A percentile compares a stretch with the other conserved stretches of the same genome.
Evolutionary conservation across 1,139 yeast species (phyloP).

Genomic region (Williopsis jadinii): DNA sequence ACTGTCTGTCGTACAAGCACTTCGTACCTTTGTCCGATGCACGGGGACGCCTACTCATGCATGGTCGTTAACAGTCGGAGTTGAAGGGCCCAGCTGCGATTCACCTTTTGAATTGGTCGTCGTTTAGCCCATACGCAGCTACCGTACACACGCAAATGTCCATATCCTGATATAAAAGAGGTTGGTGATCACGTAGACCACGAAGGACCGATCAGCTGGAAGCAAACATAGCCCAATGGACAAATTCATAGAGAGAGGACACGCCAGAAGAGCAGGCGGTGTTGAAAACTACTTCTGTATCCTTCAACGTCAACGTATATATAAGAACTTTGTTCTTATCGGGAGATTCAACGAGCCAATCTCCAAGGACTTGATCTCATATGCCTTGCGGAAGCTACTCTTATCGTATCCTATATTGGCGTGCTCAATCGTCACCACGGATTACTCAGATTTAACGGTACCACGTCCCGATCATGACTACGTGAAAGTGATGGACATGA

Average conservation of each 20-base stretch:
- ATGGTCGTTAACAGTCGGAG: too few species aligned
- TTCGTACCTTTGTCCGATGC: too few species aligned
- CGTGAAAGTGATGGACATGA: slow-evolving; percentile 10
- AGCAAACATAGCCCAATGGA: too few species aligned
- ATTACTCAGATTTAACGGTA: slow-evolving; percentile 9
- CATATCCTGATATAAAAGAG: too few species aligned
- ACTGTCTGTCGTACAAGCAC: too few species aligned
- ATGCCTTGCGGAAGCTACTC: slow-evolving; percentile 8
- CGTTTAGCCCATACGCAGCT: too few species aligned
- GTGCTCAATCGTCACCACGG: slow-evolving; percentile 11
- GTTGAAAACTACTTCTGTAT: slow-evolving; percentile 19
- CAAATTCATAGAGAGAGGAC: slow-evolving; percentile 10
- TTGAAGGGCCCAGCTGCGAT: too few species aligned
- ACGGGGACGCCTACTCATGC: too few species aligned
- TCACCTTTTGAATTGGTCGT: too few species aligned
- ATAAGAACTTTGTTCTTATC: slow-evolving; percentile 14
- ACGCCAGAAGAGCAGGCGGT: slow-evolving; percentile 19
- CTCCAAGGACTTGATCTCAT: slow-evolving; percentile 4
- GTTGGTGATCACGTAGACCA: too few species aligned
- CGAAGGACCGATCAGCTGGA: too few species aligned
- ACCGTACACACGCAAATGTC: too few species aligned
- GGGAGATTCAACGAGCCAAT: slow-evolving; percentile 9
- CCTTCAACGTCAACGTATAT: slow-evolving; percentile 13
- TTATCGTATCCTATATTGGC: slow-evolving; percentile 15
- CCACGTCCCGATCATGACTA: slow-evolving; percentile 16